These are phyloP conservation scores for Elongisporangium prolatum DNA, from an alignment of 352 stramenopile species.

Conservation along the genomic window DNA sequence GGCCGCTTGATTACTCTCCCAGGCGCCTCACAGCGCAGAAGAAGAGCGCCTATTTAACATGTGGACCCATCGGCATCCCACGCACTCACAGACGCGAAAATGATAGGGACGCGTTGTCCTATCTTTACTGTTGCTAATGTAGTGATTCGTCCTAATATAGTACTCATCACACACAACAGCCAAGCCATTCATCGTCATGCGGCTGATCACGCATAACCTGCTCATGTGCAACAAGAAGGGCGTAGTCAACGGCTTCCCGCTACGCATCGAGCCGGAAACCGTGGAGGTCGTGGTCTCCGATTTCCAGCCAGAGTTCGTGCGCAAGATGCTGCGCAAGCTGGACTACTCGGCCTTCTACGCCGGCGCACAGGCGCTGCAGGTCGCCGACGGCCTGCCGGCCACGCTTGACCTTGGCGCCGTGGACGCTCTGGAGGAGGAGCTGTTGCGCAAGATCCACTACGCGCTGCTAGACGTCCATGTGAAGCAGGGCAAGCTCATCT, in stretches of 20 bases:
- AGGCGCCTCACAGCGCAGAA: neutral
- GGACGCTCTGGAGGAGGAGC: constrained; percentile 48
- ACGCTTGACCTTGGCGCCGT: constrained; percentile 32
- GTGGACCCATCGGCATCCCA: neutral
- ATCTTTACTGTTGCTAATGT: neutral
- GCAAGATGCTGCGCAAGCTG: constrained; percentile 88
- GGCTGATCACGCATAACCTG: constrained; percentile 94
- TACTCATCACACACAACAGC: neutral
- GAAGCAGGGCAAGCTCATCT: constrained; percentile 94
- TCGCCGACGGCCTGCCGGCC: constrained; percentile 68
- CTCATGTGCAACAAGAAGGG: constrained; percentile 93
- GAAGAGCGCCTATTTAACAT: neutral
- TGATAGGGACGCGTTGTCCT: neutral
- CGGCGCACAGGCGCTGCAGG: constrained; percentile 65
- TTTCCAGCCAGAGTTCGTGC: constrained; percentile 80
- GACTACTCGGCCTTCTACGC: constrained; percentile 86
- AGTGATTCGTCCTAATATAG: neutral
- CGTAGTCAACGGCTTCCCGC: constrained; percentile 89
- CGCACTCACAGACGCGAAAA: neutral
- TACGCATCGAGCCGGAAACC: constrained; percentile 80
- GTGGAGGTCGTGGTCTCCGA: constrained; percentile 81
- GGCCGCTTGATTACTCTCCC: neutral
- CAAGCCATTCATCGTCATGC: constrained; percentile 40
- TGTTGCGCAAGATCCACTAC: constrained; percentile 85
- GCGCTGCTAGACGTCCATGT: constrained; percentile 94